Evolutionary conservation across 2,329 filamentous ascomycete genomes (phyloP).

Genomic region (Fusarium coffeatum): DNA sequence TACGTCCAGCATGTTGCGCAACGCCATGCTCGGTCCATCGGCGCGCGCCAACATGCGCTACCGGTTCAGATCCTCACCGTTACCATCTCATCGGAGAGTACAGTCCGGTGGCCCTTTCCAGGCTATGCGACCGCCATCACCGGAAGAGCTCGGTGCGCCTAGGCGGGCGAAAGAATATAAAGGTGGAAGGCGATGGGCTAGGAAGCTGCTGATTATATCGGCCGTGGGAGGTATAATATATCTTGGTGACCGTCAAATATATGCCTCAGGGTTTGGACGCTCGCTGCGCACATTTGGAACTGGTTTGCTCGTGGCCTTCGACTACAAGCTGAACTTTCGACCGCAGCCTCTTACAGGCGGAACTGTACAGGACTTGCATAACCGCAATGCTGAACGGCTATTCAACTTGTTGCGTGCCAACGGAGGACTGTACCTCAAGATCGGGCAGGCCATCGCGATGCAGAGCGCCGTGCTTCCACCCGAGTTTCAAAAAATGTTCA

Average conservation of each 20-base stretch:
- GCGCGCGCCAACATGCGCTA: slow-evolving; percentile 44
- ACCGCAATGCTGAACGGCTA: slow-evolving; percentile 83
- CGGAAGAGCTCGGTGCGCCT: slow-evolving; percentile 80
- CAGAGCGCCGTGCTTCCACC: slow-evolving; percentile 93
- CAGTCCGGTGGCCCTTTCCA: slow-evolving; percentile 62
- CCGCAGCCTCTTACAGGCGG: slow-evolving; percentile 79
- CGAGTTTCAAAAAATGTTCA: slow-evolving; percentile 96
- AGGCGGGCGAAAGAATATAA: slow-evolving; percentile 76
- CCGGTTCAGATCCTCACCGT: slow-evolving; percentile 64
- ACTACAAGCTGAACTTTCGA: slow-evolving; percentile 98
- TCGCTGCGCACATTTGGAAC: slow-evolving; percentile 84
- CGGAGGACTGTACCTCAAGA: slow-evolving; percentile 95
- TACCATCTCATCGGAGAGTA: slow-evolving; percentile 40
- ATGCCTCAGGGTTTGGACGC: slow-evolving; percentile 81
- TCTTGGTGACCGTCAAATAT: slow-evolving; percentile 76
- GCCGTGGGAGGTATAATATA: slow-evolving; percentile 72
- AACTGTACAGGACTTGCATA: slow-evolving; percentile 81
- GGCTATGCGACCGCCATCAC: slow-evolving; percentile 80
- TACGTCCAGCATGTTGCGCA: slow-evolving; percentile 47
- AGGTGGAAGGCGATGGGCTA: slow-evolving; percentile 78
- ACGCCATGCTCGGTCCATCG: slow-evolving; percentile 44
- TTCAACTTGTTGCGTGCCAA: slow-evolving; percentile 86
- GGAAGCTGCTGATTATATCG: slow-evolving; percentile 74
- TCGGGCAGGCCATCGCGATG: slow-evolving; percentile 98
- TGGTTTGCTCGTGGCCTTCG: slow-evolving; percentile 83